Base-by-base conservation (phyloP, 2,329 filamentous ascomycete species). In the Ophiostoma quercus region DNA sequence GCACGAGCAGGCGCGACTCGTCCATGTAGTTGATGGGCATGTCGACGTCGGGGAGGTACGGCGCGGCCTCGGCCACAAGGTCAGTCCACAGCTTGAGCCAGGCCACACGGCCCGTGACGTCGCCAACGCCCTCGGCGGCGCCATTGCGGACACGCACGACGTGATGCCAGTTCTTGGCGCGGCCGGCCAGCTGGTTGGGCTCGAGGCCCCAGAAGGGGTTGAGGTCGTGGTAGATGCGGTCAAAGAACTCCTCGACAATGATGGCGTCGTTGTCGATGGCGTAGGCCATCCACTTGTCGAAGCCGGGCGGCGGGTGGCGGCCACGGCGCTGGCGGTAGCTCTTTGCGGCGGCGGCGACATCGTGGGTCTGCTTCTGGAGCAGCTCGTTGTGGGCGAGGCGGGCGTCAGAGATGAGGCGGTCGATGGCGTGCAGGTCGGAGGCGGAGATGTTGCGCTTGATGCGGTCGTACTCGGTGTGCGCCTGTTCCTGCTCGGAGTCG, bases 21-120 rank as follows among this genome's bases (percentile, higher is more conserved):
- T 90, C 87, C 78, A 88, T 82, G 68, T 83, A 81, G 75, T 90
- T 90, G 79, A 90, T 85, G 12, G 87, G 84, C 80, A 90, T 88
- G 75, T 90, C 87, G 76, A 90, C 84, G 72, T 90, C 87, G 4
- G 87, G 88, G 29, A 90, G 76, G 67, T 82, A 79, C 16, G 81
- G 75, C 34, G 84, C 82, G 47, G 88, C 85, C 70, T 84, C 83
- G 2, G 75, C 73, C 29, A 88, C 82, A 14, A 87, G 78, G 3
- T 77, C 75, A 1, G 81, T 80, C 84, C 84, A 85, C 29, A 81
- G 77, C 74, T 82, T 75, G 62, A 84, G 74, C 81, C 82, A 84
- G 3, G 79, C 77, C 32, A 83, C 82, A 41, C 77, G 79, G 37
- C 76, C 77, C 34, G 78, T 75, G 19, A 77, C 77, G 62, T 83